Conservation (phyloP, 305 asterid species). For the Fraxinus xanthoxyloides region DNA sequence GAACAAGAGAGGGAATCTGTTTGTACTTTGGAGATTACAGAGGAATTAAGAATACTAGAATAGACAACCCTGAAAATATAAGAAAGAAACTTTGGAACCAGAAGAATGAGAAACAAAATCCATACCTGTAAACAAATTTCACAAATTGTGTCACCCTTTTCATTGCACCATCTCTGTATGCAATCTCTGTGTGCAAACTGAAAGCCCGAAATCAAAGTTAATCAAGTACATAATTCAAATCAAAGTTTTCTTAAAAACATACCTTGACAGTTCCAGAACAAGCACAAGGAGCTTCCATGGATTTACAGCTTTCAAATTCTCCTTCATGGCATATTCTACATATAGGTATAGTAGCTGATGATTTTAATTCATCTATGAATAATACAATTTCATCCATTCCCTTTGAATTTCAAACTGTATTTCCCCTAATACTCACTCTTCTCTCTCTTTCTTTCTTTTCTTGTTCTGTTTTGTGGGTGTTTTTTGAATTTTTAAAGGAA, state of each 20-base stretch:
- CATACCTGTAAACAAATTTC: constrained; percentile 90
- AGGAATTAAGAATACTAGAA: neutral
- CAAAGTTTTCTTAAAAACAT: neutral
- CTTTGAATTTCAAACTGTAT: neutral
- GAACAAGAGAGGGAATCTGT: neutral
- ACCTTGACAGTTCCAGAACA: constrained; percentile 96
- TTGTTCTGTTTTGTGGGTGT: constrained; percentile 12
- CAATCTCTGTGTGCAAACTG: constrained; percentile 61
- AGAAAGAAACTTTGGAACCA: neutral
- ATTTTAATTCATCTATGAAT: constrained; percentile 41
- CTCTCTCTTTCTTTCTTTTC: neutral
- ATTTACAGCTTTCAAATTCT: constrained; percentile 57
- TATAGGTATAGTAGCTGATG: constrained; percentile 23
- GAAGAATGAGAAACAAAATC: neutral
- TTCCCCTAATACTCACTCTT: neutral
- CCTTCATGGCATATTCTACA: constrained; percentile 94
- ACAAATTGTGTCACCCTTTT: constrained; percentile 80
- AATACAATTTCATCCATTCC: constrained; percentile 53
- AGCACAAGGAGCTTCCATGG: constrained; percentile 75
- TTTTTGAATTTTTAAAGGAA: constrained; percentile 7
- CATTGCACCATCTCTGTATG: constrained; percentile 76
- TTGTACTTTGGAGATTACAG: neutral
- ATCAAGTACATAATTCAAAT: neutral
- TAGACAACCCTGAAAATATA: neutral
- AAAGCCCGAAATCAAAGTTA: neutral